Evolutionary conservation across 202 grass and related monocot species (phyloP), one percentile per base, ranked within the genome.

Genomic region (Saccharum hybrid): DNA sequence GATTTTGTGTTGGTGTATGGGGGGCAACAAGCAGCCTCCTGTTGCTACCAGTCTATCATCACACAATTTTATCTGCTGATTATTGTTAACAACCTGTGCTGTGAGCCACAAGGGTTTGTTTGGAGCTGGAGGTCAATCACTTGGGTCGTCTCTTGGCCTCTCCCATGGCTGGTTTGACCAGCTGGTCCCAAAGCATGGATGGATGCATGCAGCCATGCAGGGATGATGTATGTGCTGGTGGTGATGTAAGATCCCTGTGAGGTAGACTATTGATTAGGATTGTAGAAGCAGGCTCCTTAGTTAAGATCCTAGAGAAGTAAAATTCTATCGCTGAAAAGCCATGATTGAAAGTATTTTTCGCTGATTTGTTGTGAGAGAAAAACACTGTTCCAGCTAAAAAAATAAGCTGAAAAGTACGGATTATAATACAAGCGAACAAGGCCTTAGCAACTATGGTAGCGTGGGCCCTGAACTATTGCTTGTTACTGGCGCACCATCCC

Each of bases 51-150:
- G 34, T 43, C 71, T 22, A 38, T 51, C 6, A 11, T 23, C 37
- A 61, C 81, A 79, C 68, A 79, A 79, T 41, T 23, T 87, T 8
- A 9, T 78, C 66, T 19, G 38, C n/a, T 59, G 33, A 34, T 34
- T 59, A 49, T 84, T 56, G 14, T 43, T 28, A 5, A 66, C 16
- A 26, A 7, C 43, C 43, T 42, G 60, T 70, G 66, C 10, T 81
- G 52, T 76, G 65, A 73, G 48, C 80, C 21, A 75, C 54, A 79
- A 79, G 67, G 49, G 10, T 79, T 63, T 79, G 23, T 15, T 78
- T 36, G 74, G 73, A 86, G 79, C 41, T 86, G 49, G 39, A 31
- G 84, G 51, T 12, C 46, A 59, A 7, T 81, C 21, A 52, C 67
- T 70, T 31, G 3, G 43, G 0, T 68, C 16, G 34, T 11, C 11